phyloP scores from a whole-genome alignment of 352 stramenopile genomes.

The Phytopythium ostracodes region DNA sequence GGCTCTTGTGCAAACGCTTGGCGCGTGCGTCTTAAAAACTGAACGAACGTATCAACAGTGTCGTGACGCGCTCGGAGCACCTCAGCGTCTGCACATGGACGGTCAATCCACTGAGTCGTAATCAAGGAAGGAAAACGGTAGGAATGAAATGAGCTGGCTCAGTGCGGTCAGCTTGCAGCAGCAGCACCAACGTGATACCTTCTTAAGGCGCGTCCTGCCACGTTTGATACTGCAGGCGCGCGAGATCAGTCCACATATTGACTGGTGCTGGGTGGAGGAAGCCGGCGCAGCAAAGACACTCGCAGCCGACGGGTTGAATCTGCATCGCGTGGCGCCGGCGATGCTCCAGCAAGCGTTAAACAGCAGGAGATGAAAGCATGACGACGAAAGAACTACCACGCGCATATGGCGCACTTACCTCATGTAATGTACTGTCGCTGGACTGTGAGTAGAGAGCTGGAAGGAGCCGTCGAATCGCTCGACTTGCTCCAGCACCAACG shows the following conservation, averaged over 20 bases:
- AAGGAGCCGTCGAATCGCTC: slow-evolving; percentile 1
- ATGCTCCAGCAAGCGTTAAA: background rate
- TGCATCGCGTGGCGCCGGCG: background rate
- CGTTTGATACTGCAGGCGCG: slow-evolving; percentile 21
- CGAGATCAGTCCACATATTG: slow-evolving; percentile 17
- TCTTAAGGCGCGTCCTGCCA: background rate
- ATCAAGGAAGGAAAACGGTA: background rate
- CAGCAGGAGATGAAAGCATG: background rate
- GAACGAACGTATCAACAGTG: slow-evolving; percentile 16
- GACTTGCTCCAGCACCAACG: background rate
- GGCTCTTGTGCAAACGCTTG: background rate
- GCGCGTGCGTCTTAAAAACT: background rate
- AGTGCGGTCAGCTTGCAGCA: background rate
- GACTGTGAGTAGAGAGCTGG: background rate
- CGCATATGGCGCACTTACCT: background rate
- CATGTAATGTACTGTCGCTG: background rate
- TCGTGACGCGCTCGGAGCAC: slow-evolving; percentile 15
- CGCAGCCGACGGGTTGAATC: slow-evolving; percentile 1
- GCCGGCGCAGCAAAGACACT: background rate
- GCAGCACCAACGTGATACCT: background rate
- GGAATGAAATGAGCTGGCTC: background rate
- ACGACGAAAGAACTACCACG: background rate
- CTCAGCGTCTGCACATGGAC: slow-evolving; percentile 12
- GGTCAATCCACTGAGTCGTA: slow-evolving; percentile 19
- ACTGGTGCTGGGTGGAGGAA: background rate